A percentile compares a stretch with the other conserved stretches of the same genome.
These are phyloP conservation scores for Tetrahymena thermophila DNA, from an alignment of 73 alveolate genomes.

Conservation along the genomic window DNA sequence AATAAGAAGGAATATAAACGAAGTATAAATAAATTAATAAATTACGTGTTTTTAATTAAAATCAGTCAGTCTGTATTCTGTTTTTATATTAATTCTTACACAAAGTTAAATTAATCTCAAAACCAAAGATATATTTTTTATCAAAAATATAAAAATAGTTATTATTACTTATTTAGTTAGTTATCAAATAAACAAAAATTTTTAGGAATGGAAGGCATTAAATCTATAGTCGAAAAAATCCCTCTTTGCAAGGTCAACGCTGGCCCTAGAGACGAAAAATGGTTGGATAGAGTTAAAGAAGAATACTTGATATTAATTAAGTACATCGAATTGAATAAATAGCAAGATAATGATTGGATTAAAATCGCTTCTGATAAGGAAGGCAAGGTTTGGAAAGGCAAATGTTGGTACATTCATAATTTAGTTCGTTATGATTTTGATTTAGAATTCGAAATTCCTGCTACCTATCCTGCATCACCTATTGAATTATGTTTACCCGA, in stretches of 20 bases:
- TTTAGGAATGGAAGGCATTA: background rate
- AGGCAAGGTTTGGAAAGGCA: conserved; percentile 94
- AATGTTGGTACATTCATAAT: conserved; percentile 94
- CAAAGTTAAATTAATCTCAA: background rate
- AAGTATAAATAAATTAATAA: too few relatives aligned
- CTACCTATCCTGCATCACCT: conserved; percentile 94
- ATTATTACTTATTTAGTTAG: background rate
- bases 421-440: conserved; percentile 86
- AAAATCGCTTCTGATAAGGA: conserved; percentile 80
- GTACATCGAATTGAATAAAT: conserved; percentile 82
- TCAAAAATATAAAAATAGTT: background rate
- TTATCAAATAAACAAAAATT: background rate
- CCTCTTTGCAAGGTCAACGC: conserved; percentile 85
- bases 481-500: conserved; percentile 93
- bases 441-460: conserved; percentile 93
- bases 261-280: conserved; percentile 90
- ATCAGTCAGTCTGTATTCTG: background rate
- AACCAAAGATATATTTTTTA: background rate
- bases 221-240: conserved; percentile 35
- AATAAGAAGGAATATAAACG: background rate
- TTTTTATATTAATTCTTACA: background rate
- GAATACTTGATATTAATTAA: conserved; percentile 88
- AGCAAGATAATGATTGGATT: conserved; percentile 93
- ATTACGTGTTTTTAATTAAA: background rate
- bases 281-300: conserved; percentile 93